phyloP scores from a whole-genome alignment of 768 basidiomycete genomes.

The Porpolomopsis calyptriformis region DNA sequence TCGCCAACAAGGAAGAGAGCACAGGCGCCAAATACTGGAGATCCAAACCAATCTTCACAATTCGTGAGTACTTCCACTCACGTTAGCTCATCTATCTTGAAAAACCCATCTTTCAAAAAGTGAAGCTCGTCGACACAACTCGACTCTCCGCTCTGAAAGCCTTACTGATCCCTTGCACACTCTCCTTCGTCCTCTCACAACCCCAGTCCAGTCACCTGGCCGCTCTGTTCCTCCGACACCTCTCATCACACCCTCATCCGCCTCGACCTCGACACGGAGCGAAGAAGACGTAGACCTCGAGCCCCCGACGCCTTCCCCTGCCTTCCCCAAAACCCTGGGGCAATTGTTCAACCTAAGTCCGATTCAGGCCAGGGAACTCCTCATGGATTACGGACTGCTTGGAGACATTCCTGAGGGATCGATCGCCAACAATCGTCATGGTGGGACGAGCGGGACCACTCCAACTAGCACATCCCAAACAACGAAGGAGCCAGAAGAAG shows the following conservation, averaged over 20 bases:
- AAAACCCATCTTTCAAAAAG: conserved; percentile 19
- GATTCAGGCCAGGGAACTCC: conserved; percentile 29
- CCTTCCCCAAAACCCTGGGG: conserved; percentile 39
- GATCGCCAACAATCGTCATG: no score
- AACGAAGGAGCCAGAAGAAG: no score
- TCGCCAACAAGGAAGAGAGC: conserved; percentile 28
- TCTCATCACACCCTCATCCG: conserved; percentile 9
- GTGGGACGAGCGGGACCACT: no score
- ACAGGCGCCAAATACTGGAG: conserved; percentile 33
- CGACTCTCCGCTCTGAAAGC: conserved; percentile 26
- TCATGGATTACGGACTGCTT: conserved; percentile 34
- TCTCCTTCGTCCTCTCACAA: conserved; percentile 40
- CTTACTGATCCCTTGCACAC: conserved; percentile 36
- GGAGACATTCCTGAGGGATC: conserved; percentile 14
- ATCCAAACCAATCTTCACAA: conserved; percentile 36
- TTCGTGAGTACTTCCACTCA: conserved; percentile 27
- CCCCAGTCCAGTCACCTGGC: conserved; percentile 36
- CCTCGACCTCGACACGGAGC: conserved; percentile 5
- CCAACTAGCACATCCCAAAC: no score
- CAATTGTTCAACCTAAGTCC: conserved; percentile 33
- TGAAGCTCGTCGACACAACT: conserved; percentile 37
- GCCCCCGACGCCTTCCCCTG: conserved; percentile 30
- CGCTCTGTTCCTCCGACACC: conserved; percentile 15
- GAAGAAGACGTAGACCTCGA: conserved; percentile 9
- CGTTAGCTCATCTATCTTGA: conserved; percentile 1